A percentile compares a stretch with the other conserved stretches of the same genome.
Evolutionary conservation across 2,329 filamentous ascomycete genomes (phyloP).

Genomic region (Ophiostoma ulmi): DNA sequence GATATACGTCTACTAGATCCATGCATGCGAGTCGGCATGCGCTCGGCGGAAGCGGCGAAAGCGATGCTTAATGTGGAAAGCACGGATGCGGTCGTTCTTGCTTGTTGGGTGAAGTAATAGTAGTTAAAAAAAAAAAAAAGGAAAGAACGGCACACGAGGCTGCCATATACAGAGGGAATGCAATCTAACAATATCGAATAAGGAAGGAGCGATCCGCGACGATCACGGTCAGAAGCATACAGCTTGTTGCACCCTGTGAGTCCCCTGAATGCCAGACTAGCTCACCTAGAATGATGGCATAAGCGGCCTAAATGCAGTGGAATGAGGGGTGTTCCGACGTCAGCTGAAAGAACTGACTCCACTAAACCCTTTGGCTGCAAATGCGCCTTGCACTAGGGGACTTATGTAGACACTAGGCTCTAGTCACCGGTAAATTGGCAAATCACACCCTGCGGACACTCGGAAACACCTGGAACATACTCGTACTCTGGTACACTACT

Average conservation of each 20-base stretch:
- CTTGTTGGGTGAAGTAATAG: not conserved
- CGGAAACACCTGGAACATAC: too few relatives aligned
- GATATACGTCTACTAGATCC: not conserved
- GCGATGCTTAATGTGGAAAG: not conserved
- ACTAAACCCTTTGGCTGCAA: not conserved
- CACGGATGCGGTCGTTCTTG: not conserved
- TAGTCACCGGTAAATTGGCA: not conserved
- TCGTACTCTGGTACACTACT: not conserved
- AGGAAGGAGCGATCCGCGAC: not conserved
- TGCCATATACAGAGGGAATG: not conserved
- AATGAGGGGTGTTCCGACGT: constrained; percentile 1
- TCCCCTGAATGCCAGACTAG: not conserved
- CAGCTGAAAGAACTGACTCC: not conserved
- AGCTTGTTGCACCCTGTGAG: not conserved
- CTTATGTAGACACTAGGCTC: too few relatives aligned
- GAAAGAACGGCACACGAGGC: not conserved
- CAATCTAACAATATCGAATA: not conserved
- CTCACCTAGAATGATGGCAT: not conserved
- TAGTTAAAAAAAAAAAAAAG: not conserved
- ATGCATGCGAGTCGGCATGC: not conserved
- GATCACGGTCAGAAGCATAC: not conserved
- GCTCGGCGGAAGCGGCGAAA: not conserved
- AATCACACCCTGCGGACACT: not conserved
- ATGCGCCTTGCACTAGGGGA: not conserved
- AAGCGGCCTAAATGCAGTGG: not conserved